These are phyloP conservation scores for Chlamydomonas sphaeroides DNA, from an alignment of 139 green algal species.

Conservation along the genomic window DNA sequence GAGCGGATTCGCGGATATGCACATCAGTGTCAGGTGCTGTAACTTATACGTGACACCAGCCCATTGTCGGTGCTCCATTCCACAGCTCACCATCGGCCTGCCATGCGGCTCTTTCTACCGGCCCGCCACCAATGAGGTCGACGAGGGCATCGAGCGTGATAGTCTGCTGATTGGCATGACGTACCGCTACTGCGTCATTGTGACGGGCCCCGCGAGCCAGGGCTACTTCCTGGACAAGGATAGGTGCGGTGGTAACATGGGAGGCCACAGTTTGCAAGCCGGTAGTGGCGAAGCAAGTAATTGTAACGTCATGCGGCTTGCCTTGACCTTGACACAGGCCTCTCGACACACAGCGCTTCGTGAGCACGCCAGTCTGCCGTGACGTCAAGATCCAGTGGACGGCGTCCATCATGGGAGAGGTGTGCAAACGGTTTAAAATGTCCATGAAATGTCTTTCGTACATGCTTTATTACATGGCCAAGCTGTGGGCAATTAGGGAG, in stretches of 20 bases:
- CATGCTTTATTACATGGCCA: too few relatives aligned
- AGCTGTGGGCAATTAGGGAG: too few relatives aligned
- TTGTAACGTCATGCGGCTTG: too few relatives aligned
- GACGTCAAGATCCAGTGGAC: not conserved
- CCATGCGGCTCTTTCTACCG: not conserved
- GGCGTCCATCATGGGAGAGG: not conserved
- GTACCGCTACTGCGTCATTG: not conserved
- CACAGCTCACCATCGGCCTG: not conserved
- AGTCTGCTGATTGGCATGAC: not conserved
- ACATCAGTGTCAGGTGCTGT: too few relatives aligned
- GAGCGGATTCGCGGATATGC: too few relatives aligned
- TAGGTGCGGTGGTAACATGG: too few relatives aligned
- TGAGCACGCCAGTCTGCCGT: not conserved
- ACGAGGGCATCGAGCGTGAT: not conserved
- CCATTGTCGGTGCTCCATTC: too few relatives aligned
- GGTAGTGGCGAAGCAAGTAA: too few relatives aligned
- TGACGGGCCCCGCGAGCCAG: not conserved
- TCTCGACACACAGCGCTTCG: not conserved
- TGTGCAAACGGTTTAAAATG: not conserved
- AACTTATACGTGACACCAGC: too few relatives aligned
- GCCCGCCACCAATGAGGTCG: not conserved
- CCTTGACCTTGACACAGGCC: not conserved
- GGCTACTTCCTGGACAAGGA: not conserved
- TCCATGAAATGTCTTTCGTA: too few relatives aligned
- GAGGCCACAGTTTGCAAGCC: too few relatives aligned